A percentile compares a stretch with the other conserved stretches of the same genome.
Evolutionary conservation across 1,139 yeast species (phyloP).

Genomic region (Lodderomyces margitis): DNA sequence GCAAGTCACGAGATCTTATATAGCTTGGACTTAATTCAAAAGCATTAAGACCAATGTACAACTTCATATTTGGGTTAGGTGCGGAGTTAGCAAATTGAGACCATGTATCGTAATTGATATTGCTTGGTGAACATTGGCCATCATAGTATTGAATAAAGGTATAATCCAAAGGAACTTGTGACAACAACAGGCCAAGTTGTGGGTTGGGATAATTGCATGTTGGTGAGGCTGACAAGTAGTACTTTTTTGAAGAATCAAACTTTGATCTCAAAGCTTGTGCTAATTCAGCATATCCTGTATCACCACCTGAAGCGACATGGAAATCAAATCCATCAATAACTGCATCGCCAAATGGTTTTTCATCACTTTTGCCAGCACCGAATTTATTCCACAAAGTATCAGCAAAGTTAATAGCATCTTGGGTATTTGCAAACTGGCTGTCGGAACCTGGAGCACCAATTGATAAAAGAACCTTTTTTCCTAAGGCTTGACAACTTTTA

Average conservation of each 20-base stretch:
- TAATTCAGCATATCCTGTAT: constrained; percentile 56
- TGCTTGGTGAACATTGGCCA: constrained; percentile 62
- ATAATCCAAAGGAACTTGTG: constrained; percentile 64
- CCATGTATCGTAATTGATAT: constrained; percentile 29
- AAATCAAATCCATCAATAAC: constrained; percentile 40
- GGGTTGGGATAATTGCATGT: constrained; percentile 90
- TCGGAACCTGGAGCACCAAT: constrained; percentile 79
- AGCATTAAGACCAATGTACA: constrained; percentile 25
- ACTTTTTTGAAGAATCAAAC: constrained; percentile 51
- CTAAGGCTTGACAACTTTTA: constrained; percentile 65
- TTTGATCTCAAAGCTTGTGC: constrained; percentile 56
- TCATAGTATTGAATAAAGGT: constrained; percentile 88
- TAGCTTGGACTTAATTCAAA: constrained; percentile 11
- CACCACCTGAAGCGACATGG: constrained; percentile 37
- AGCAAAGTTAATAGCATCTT: constrained; percentile 67
- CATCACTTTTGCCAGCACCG: constrained; percentile 63
- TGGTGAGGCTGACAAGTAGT: constrained; percentile 86
- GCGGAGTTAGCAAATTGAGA: constrained; percentile 40
- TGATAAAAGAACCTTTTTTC: constrained; percentile 68
- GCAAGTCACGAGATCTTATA: constrained; percentile 22
- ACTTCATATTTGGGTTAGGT: constrained; percentile 20
- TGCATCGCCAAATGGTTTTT: constrained; percentile 69
- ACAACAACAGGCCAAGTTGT: constrained; percentile 63
- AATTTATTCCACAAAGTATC: constrained; percentile 72
- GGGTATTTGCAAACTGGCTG: constrained; percentile 64